These are phyloP conservation scores for Auriscalpium orientale DNA, from an alignment of 768 basidiomycete species.

Conservation along the genomic window DNA sequence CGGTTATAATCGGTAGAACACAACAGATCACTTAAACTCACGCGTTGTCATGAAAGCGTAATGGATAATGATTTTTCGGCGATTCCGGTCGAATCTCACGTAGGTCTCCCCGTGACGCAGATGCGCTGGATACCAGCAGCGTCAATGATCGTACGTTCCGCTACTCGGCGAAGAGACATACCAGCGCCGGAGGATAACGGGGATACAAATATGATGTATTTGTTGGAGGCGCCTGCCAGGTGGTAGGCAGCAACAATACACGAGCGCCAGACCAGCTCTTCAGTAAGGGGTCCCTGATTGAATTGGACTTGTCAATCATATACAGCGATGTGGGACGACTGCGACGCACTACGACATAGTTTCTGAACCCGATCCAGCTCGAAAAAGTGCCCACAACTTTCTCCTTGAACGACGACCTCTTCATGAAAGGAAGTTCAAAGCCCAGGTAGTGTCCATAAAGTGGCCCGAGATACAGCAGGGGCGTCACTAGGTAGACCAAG, in stretches of 20 bases:
- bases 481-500: slow-evolving; percentile 57
- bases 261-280: slow-evolving; percentile 87
- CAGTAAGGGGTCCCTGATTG: slow-evolving; percentile 82
- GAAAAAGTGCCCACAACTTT: slow-evolving; percentile 35
- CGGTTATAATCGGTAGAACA: not conserved
- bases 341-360: slow-evolving; percentile 48
- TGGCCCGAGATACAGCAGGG: slow-evolving; percentile 72
- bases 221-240: slow-evolving; percentile 48
- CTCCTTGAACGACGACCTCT: slow-evolving; percentile 35
- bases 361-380: slow-evolving; percentile 58
- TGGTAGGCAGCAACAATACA: slow-evolving; percentile 75
- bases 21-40: slow-evolving; percentile 25
- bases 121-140: slow-evolving; percentile 51
- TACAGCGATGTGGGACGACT: too few species aligned
- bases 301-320: not conserved
- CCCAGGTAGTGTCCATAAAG: slow-evolving; percentile 49
- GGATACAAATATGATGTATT: slow-evolving; percentile 65
- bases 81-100: slow-evolving; percentile 62
- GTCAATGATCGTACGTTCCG: too few species aligned
- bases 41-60: slow-evolving; percentile 50
- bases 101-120: slow-evolving; percentile 88
- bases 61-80: slow-evolving; percentile 52
- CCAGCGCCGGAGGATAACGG: slow-evolving; percentile 88
- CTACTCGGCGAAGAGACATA: slow-evolving; percentile 26
- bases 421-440: slow-evolving; percentile 47